Base-by-base conservation (phyloP, 306 rosid genomes). In the Vigna angularis region DNA sequence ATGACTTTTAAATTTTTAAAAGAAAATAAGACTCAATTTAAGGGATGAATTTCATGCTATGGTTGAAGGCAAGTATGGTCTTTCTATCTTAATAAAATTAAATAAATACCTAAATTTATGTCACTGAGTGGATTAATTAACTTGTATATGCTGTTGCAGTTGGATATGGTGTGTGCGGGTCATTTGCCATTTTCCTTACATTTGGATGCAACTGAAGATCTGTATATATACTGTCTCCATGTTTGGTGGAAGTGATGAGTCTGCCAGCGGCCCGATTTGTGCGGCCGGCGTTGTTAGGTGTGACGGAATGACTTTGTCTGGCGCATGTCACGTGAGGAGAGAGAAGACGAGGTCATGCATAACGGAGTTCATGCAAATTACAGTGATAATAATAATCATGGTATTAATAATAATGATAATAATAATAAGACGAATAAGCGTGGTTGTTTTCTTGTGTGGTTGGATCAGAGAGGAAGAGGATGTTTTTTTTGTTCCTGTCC, bases 401-500 rank as follows among this genome's bases (percentile, higher is more conserved):
- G 34, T 30, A 30, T 30, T 38, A 38, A 40, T 7, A 40, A 40
- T 7, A 76, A 87, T 83, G 2, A 11, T 45, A 45, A 45, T 44
- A 44, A 44, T 12, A 45, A 12, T 45, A 44, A 44, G 1, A 44
- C 3, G 4, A 76, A 85, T 85, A 87, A 83, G 84, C 53, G 68
- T 18, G 12, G 55, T 82, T 85, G 89, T 87, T 83, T 83, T 87
- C 70, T 85, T 77, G 14, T 44, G 53, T 67, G 73, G 73, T 44
- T 67, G 40, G 38, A 66, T 34, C 9, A 11, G 18, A 47, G n/a
- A 74, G 75, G 61, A 30, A 30, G 34, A 82, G 87, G 86, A 87
- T 87, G 88, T 87, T 89, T 83, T 84, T 84, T 86, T 78, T 86
- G 82, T 77, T 77, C 47, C 71, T 85, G 86, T 84, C 89, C 80